Base-by-base conservation (phyloP, 495 filamentous ascomycete genomes). In the Talaromyces proteolyticus region DNA sequence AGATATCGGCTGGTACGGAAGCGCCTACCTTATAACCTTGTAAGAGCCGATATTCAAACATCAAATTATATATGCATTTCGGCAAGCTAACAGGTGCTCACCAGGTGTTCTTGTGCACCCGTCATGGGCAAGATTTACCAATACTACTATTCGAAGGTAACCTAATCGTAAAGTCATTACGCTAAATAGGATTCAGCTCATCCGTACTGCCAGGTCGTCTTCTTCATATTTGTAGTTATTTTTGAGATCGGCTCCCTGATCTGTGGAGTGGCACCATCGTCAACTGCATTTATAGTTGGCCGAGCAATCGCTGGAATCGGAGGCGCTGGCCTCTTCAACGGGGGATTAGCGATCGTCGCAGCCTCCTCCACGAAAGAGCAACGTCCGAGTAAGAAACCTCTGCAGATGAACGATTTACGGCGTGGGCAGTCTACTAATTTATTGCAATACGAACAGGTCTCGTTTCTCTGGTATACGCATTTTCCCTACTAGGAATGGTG, bases 231-330 rank as follows among this genome's bases (percentile, higher is more conserved):
- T 4, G 53, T 58, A 50, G 57, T 63, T 48, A 57, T 91, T 51
- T 91, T 91, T 59, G 87, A 89, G 53, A 39, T 88, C 26, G 87
- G 87, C 21, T 82, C 77, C 20, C 58, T 85, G 36, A 69, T 91
- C 47, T 91, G 86, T 59, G 87, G 74, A 39, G 77, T 78, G 2
- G 84, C 88, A 6, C 80, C 85, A 1, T 79, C 67, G 34, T 86
- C 79, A 5, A 65, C 70, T 1, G 75, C 77, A 10, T 69, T 92
- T 22, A 90, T 91, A 56, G 57, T 88, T 49, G 88, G 88, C 3
- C 78, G 88, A n/a, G 86, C 88, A 11, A 69, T 91, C 47, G 77
- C 89, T 23, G 88, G 88, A n/a, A 58, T 88, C 19, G 88, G 88
- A 5, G 73, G 55, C 2, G 53, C 59, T n/a, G 63, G 65, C n/a